These are phyloP conservation scores for Rhododendron mucronatum DNA, from an alignment of 148 eudicot species.

Conservation along the genomic window DNA sequence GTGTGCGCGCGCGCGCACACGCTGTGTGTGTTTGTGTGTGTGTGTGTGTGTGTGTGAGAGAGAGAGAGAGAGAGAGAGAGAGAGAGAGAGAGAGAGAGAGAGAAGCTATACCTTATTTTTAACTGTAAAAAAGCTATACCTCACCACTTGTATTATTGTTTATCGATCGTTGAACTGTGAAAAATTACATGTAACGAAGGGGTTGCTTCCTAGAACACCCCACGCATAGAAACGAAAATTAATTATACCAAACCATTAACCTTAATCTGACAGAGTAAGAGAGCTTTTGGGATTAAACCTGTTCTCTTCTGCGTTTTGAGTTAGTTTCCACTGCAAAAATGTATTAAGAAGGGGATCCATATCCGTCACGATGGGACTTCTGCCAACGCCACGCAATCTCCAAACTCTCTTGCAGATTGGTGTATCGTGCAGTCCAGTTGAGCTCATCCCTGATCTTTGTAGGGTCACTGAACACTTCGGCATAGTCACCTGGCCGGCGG, in stretches of 20 bases:
- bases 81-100: too few species aligned
- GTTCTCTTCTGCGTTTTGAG: background rate
- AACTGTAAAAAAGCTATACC: background rate
- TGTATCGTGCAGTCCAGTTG: constrained; percentile 42
- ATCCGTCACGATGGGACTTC: constrained; percentile 36
- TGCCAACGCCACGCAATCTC: constrained; percentile 51
- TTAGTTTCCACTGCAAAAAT: background rate
- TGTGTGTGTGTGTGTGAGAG: too few species aligned
- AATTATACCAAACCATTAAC: background rate
- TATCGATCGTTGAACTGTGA: background rate
- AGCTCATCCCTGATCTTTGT: constrained; percentile 33
- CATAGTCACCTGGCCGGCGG: constrained; percentile 49
- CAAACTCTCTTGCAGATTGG: constrained; percentile 39
- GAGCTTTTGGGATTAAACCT: background rate
- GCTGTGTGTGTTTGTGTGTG: too few species aligned
- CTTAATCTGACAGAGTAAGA: background rate
- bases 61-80: background rate
- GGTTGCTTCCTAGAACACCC: constrained; percentile 2
- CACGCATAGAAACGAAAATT: background rate
- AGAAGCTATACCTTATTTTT: too few species aligned
- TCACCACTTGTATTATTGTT: background rate
- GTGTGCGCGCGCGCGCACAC: too few species aligned
- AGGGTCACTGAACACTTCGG: constrained; percentile 47
- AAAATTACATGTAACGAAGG: background rate
- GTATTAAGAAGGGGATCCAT: constrained; percentile 3